phyloP scores from a whole-genome alignment of 257 asterid species.

The Plectranthus barbatus region DNA sequence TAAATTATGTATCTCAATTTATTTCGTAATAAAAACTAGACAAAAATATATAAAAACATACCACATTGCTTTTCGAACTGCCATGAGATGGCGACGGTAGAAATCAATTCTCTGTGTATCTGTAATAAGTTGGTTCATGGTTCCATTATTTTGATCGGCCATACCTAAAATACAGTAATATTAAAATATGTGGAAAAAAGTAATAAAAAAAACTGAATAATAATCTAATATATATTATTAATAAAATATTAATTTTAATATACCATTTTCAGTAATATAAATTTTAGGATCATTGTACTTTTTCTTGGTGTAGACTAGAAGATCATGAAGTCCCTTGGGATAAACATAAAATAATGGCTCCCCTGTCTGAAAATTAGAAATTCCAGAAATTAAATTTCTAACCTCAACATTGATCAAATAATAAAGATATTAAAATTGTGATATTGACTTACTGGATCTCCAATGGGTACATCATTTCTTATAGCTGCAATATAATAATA shows the following conservation, averaged over 20 bases:
- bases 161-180: conserved; percentile 5
- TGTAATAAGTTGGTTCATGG: neutral
- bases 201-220: neutral
- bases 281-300: conserved; percentile 26
- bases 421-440: neutral
- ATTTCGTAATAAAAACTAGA: neutral
- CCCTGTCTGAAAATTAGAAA: conserved; percentile 3
- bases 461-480: conserved; percentile 9
- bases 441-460: neutral
- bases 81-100: conserved; percentile 27
- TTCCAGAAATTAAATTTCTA: neutral
- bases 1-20: too few species aligned
- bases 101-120: conserved; percentile 28
- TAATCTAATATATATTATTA: neutral
- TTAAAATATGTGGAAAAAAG: neutral
- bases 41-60: neutral
- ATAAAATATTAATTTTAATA: neutral
- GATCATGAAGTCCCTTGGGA: conserved; percentile 23
- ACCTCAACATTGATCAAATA: neutral
- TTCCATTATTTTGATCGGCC: conserved; percentile 5
- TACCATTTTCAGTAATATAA: conserved; percentile 38
- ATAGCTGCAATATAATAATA: neutral
- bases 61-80: conserved; percentile 28
- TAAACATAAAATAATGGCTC: neutral
- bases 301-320: conserved; percentile 17